Evolutionary conservation across 495 filamentous ascomycete species (phyloP).

Genomic region (Tirmania nivea): DNA sequence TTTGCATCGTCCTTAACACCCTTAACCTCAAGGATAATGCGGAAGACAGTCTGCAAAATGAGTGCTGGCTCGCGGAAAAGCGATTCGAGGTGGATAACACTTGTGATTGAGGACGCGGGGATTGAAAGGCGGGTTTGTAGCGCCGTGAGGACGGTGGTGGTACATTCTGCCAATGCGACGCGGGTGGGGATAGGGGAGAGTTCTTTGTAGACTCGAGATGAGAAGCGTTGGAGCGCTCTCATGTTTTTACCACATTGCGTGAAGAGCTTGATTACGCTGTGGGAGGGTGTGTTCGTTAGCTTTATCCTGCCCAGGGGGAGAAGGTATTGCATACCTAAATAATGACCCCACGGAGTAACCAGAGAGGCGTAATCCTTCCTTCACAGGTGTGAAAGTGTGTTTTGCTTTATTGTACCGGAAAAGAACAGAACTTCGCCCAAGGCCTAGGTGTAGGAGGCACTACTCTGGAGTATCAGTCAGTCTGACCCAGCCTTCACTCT

Average conservation of each 20-base stretch:
- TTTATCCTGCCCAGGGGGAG: too few relatives aligned
- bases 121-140: slow-evolving; percentile 34
- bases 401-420: slow-evolving; percentile 44
- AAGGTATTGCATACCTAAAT: slow-evolving; percentile 15
- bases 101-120: slow-evolving; percentile 23
- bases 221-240: slow-evolving; percentile 31
- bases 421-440: slow-evolving; percentile 63
- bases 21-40: slow-evolving; percentile 34
- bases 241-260: slow-evolving; percentile 37
- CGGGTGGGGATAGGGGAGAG: slow-evolving; percentile 26
- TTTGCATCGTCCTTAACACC: slow-evolving; percentile 39
- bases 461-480: slow-evolving; percentile 15
- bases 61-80: slow-evolving; percentile 41
- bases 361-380: slow-evolving; percentile 38
- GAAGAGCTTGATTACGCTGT: slow-evolving; percentile 33
- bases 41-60: slow-evolving; percentile 38
- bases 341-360: slow-evolving; percentile 42
- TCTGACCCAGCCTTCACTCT: slow-evolving; percentile 11
- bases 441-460: slow-evolving; percentile 45
- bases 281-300: too few relatives aligned
- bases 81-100: slow-evolving; percentile 45
- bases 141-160: slow-evolving; percentile 32
- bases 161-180: slow-evolving; percentile 39
- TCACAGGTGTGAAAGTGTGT: slow-evolving; percentile 33
- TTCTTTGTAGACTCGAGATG: slow-evolving; percentile 24